A percentile compares a stretch with the other conserved stretches of the same genome.
These are phyloP conservation scores for Ceratobasidium sp. DNA, from an alignment of 1,284 basidiomycete species.

Conservation along the genomic window DNA sequence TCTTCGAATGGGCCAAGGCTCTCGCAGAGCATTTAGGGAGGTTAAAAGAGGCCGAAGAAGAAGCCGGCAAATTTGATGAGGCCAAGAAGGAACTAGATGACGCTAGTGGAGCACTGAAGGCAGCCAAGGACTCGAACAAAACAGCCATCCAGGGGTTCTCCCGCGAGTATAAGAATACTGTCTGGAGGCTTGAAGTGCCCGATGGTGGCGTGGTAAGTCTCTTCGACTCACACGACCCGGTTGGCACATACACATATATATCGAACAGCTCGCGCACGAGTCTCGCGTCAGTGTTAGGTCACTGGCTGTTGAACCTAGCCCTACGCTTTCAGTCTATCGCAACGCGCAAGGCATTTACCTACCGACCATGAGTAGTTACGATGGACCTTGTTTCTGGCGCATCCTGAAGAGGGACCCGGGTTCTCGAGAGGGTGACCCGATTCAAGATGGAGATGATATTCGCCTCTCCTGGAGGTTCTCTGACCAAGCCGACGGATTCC, in stretches of 20 bases:
- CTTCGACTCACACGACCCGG: too few species aligned
- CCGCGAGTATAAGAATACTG: not conserved
- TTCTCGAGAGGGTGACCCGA: slow-evolving; percentile 2
- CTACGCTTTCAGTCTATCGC: slow-evolving; percentile 13
- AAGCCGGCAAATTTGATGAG: too few species aligned
- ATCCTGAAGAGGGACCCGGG: slow-evolving; percentile 5
- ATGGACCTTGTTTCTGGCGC: slow-evolving; percentile 14
- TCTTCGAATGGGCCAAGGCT: not conserved
- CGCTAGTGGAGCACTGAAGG: not conserved
- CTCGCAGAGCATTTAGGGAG: not conserved
- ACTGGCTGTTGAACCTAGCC: not conserved
- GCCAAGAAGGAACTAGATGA: not conserved
- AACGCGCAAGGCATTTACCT: slow-evolving; percentile 6
- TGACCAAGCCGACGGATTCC: slow-evolving; percentile 7
- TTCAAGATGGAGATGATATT: slow-evolving; percentile 11
- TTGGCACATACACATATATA: too few species aligned
- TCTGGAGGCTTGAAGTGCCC: slow-evolving; percentile 8
- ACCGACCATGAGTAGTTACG: slow-evolving; percentile 1
- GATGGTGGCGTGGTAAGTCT: slow-evolving; percentile 10
- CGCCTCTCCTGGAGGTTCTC: slow-evolving; percentile 11
- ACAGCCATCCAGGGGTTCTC: not conserved
- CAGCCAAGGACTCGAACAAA: not conserved
- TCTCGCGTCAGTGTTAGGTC: slow-evolving; percentile 17
- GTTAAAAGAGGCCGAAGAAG: not conserved
- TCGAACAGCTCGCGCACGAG: slow-evolving; percentile 4